These are phyloP conservation scores for Trichoderma aggressivum DNA, from an alignment of 2,329 filamentous ascomycete genomes.

Conservation along the genomic window DNA sequence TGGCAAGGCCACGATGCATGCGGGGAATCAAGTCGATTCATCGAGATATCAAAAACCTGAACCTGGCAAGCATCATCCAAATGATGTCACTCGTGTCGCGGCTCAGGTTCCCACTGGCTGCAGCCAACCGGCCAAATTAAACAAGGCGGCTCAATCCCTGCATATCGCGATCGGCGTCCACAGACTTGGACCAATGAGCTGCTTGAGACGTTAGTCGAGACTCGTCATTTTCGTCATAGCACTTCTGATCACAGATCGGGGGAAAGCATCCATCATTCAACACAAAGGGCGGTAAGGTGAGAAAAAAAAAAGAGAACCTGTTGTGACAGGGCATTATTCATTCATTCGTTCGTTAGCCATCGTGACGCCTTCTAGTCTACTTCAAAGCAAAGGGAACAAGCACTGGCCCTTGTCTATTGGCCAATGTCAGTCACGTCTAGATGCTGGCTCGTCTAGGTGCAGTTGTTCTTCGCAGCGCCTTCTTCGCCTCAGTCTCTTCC, in stretches of 20 bases:
- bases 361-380: not conserved
- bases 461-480: conserved; percentile 72
- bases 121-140: not conserved
- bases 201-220: not conserved
- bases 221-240: conserved; percentile 15
- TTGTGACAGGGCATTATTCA: not conserved
- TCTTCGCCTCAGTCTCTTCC: conserved; percentile 74
- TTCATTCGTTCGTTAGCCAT: not conserved
- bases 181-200: not conserved
- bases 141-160: conserved; percentile 10
- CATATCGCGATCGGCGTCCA: conserved; percentile 12
- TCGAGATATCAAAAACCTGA: not conserved
- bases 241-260: not conserved
- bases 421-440: conserved; percentile 32
- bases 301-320: not conserved
- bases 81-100: conserved; percentile 13
- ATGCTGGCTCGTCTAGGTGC: conserved; percentile 77
- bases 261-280: not conserved
- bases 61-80: not conserved
- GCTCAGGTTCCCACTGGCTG: conserved; percentile 4
- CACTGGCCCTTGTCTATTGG: not conserved
- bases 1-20: not conserved
- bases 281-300: not conserved
- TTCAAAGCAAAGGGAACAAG: not conserved
- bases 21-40: not conserved